Base-by-base conservation (phyloP, 345 rosid genomes). In the Populus euphratica region DNA sequence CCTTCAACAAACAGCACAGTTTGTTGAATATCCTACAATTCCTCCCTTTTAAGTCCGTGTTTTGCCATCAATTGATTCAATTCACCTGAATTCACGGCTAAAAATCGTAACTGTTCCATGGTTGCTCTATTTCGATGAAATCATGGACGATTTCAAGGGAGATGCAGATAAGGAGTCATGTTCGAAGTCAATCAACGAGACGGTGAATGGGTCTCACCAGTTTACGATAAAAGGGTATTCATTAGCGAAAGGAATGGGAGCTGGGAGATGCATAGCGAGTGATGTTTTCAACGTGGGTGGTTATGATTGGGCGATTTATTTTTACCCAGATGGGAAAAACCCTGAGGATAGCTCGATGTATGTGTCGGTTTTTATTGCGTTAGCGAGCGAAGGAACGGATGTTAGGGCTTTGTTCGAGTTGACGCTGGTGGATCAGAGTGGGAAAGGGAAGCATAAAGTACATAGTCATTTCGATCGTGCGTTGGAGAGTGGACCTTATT, bases 381-480 rank as follows among this genome's bases (percentile, higher is more conserved):
- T 96, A 50, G 92, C 94, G 8, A 91, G 98, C 73, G 98, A 92
- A 49, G 97, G 95, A 13, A 88, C 88, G n/a, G 99, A 96, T 68
- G 91, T 96, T 33, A 86, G 99, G 85, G 98, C 99, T 17, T 83
- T 92, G 83, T 96, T 96, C 65, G 93, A 92, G 89, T 76, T 96
- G 33, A 91, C 97, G 31, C 78, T 96, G 31, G 82, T 92, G 77
- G 99, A 96, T 83, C 99, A 94, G 89, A 94, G 97, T 25, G 99
- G 96, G 18, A 92, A 90, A 77, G 98, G 88, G 75, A 89, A 88
- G 78, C 98, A 96, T 44, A 92, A 94, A 84, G 91, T 94, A 38
- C 97, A 94, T 29, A 94, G 97, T 83, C 99, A 94, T 78, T 96
- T 96, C 70, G 95, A 91, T 85, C 90, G 98, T 2, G 87, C 98